phyloP scores from a whole-genome alignment of 208 protist species.

The Leishmania martiniquensis region DNA sequence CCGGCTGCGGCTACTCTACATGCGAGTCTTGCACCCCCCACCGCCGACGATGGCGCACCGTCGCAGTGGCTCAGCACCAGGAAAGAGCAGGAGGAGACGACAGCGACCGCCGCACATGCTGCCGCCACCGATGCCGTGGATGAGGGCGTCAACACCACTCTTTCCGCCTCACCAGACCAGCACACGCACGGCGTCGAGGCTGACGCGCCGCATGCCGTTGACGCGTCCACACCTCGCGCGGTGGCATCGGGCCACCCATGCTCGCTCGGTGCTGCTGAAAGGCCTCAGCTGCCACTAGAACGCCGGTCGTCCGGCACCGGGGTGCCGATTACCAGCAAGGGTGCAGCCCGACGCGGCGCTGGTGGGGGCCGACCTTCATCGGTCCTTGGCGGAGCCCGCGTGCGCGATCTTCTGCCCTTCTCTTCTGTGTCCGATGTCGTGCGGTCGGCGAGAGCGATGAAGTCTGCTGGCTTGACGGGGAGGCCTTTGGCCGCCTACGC shows the following conservation, averaged over 20 bases:
- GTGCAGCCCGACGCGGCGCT: background rate
- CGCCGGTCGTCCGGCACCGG: background rate
- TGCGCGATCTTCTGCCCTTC: background rate
- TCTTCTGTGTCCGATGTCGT: constrained; percentile 1
- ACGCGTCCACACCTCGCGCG: background rate
- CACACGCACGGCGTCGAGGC: background rate
- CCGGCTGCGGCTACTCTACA: constrained; percentile 18
- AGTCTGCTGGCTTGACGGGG: background rate
- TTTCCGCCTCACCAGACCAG: background rate
- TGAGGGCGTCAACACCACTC: background rate
- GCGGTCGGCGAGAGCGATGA: background rate
- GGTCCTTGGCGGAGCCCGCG: background rate
- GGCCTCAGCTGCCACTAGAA: background rate
- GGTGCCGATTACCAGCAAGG: background rate
- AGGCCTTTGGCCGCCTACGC: background rate
- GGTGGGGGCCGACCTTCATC: background rate
- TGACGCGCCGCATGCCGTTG: background rate
- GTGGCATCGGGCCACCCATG: background rate
- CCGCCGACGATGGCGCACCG: background rate
- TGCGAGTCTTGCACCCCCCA: background rate
- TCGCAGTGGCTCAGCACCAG: background rate
- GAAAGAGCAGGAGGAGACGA: background rate
- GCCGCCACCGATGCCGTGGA: background rate
- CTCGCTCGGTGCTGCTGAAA: background rate
- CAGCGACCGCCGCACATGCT: background rate